A percentile compares a stretch with the other conserved stretches of the same genome.
phyloP scores from a whole-genome alignment of 2,329 filamentous ascomycete species.

The Tolypocladium endophyticum region DNA sequence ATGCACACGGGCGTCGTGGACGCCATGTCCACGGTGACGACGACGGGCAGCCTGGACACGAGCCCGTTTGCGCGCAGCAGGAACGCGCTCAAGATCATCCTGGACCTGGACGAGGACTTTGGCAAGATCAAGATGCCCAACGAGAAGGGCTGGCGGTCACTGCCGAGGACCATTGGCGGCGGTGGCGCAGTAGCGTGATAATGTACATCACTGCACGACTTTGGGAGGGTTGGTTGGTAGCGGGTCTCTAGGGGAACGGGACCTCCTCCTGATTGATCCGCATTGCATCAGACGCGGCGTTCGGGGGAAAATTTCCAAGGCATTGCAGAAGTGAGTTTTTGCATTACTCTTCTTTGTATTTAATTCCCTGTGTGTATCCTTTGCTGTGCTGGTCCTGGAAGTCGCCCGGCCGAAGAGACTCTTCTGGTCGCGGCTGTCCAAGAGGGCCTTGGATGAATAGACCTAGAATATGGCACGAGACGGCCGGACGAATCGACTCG shows the following conservation, averaged over 20 bases:
- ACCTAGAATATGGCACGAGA: not conserved
- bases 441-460: not conserved
- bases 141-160: slow-evolving; percentile 39
- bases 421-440: not conserved
- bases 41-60: slow-evolving; percentile 20
- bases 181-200: slow-evolving; percentile 7
- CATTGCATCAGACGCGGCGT: slow-evolving; percentile 10
- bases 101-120: slow-evolving; percentile 91
- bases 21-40: slow-evolving; percentile 37
- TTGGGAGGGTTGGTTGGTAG: not conserved
- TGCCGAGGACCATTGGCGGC: slow-evolving; percentile 39
- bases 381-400: not conserved
- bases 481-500: not conserved
- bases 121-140: slow-evolving; percentile 57
- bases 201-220: not conserved
- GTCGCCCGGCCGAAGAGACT: not conserved
- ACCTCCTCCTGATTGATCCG: not conserved
- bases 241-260: not conserved
- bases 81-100: slow-evolving; percentile 90
- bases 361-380: not conserved
- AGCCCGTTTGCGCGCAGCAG: slow-evolving; percentile 54
- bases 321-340: slow-evolving; percentile 1
- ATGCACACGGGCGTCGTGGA: slow-evolving; percentile 51
- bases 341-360: not conserved
- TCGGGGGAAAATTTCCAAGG: slow-evolving; percentile 1